These are phyloP conservation scores for Cladosporium colombiae DNA, from an alignment of 2,329 filamentous ascomycete genomes.

Conservation along the genomic window DNA sequence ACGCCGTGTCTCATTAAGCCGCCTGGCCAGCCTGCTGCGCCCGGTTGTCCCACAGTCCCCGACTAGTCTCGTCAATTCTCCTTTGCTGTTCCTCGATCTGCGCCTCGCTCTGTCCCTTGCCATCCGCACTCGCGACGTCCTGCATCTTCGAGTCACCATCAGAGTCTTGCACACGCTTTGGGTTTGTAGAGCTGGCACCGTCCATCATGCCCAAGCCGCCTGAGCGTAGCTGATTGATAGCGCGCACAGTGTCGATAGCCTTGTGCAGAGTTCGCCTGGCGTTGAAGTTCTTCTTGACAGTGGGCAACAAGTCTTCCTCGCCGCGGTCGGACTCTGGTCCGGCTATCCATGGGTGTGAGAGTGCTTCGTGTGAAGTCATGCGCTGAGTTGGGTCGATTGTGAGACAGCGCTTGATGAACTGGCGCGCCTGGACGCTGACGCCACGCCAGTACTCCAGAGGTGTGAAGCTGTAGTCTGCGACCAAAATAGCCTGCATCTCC, in stretches of 20 bases:
- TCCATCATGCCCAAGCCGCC: conserved; percentile 60
- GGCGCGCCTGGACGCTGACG: conserved; percentile 77
- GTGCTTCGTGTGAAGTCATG: conserved; percentile 83
- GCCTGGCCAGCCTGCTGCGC: conserved; percentile 19
- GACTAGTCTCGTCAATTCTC: conserved; percentile 59
- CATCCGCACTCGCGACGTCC: conserved; percentile 41
- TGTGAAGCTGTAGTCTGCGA: conserved; percentile 93
- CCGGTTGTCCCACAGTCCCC: conserved; percentile 53
- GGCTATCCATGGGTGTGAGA: conserved; percentile 66
- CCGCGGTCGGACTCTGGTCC: conserved; percentile 52
- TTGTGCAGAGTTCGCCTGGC: conserved; percentile 65
- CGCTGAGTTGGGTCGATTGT: conserved; percentile 85
- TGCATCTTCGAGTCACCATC: conserved; percentile 39
- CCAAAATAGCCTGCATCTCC: conserved; percentile 98
- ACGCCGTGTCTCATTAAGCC: conserved; percentile 4
- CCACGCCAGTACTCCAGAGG: conserved; percentile 96
- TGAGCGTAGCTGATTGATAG: conserved; percentile 67
- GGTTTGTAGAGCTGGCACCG: conserved; percentile 59
- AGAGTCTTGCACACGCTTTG: conserved; percentile 36
- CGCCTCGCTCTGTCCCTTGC: conserved; percentile 61
- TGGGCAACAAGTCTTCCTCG: conserved; percentile 60
- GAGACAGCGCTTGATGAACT: conserved; percentile 89
- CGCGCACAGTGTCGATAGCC: conserved; percentile 67
- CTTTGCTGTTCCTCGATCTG: conserved; percentile 63
- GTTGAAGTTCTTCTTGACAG: conserved; percentile 71